These are phyloP conservation scores for Microglena sp. DNA, from an alignment of 139 green algal genomes.

Conservation along the genomic window DNA sequence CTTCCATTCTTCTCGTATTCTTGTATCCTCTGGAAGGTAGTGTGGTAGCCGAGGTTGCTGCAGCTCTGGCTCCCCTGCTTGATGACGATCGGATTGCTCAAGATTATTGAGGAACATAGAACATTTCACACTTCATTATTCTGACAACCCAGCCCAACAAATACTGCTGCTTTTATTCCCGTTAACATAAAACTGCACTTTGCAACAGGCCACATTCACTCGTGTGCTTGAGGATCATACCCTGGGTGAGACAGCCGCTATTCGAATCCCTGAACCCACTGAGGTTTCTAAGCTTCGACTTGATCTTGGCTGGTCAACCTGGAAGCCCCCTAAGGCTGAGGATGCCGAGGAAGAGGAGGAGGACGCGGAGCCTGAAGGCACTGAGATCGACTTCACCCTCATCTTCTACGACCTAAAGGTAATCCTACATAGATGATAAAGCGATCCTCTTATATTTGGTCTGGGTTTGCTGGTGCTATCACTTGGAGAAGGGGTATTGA, in stretches of 20 bases:
- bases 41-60: too few species aligned
- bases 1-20: too few species aligned
- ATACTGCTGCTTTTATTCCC: too few species aligned
- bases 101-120: too few species aligned
- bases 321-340: constrained; percentile 12
- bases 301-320: constrained; percentile 34
- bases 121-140: too few species aligned
- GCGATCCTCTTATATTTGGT: background rate
- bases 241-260: constrained; percentile 9
- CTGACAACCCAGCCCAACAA: too few species aligned
- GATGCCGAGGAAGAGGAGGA: constrained; percentile 21
- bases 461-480: background rate
- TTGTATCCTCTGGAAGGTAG: too few species aligned
- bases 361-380: constrained; percentile 26
- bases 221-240: constrained; percentile 18
- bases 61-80: too few species aligned
- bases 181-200: too few species aligned
- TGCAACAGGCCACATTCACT: constrained; percentile 13
- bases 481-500: background rate
- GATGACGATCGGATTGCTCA: too few species aligned
- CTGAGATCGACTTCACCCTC: constrained; percentile 24
- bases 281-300: constrained; percentile 23
- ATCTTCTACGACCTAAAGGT: constrained; percentile 33
- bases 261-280: constrained; percentile 8
- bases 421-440: constrained; percentile 1